Evolutionary conservation across 768 basidiomycete genomes (phyloP), one percentile per base, ranked within the genome.

Genomic region (Cantharellus anzutake): DNA sequence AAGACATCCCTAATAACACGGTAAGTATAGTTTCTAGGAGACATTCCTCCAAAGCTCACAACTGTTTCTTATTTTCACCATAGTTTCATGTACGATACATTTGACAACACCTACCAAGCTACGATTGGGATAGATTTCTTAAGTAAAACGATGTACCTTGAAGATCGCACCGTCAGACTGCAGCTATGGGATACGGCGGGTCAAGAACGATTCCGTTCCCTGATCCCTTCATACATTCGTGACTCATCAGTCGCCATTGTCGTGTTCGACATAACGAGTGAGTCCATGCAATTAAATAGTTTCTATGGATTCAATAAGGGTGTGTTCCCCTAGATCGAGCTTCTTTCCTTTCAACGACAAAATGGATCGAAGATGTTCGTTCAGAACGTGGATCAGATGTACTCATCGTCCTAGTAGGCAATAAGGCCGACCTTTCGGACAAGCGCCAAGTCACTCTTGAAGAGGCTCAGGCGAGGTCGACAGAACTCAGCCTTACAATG

Each of bases 361-460:
- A 98, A 72, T 99, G 96, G 96, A 92, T 99, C 74, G 96, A 99
- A 70, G 96, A 99, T 65, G 96, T 99, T 38, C 80, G 93, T 60
- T 93, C 92, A 62, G 96, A 99, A 71, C 77, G 96, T 67, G 96
- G 96, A 62, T 88, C 83, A 72, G 96, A 99, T 66, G 96, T 99
- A 42, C 96, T 98, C 66, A 96, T 99, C 65, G 94, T 98, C 14
- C 74, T 99, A 20, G 96, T 98, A 4, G 96, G 96, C 55, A 99
- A 99, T 73, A 99, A 99, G 76, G 96, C 96, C 37, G 96, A 99
- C 73, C 74, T 99, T 63, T 96, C 92, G 50, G 96, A 98, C 71
- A 98, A 98, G 72, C 83, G 96, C 93, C 93, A 99, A 82, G 94
- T 99, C n/a, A 98, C 94, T 4, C 76, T 93, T 3, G 96, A 99